These are phyloP conservation scores for Corylus americana DNA, from an alignment of 306 rosid genomes.

Conservation along the genomic window DNA sequence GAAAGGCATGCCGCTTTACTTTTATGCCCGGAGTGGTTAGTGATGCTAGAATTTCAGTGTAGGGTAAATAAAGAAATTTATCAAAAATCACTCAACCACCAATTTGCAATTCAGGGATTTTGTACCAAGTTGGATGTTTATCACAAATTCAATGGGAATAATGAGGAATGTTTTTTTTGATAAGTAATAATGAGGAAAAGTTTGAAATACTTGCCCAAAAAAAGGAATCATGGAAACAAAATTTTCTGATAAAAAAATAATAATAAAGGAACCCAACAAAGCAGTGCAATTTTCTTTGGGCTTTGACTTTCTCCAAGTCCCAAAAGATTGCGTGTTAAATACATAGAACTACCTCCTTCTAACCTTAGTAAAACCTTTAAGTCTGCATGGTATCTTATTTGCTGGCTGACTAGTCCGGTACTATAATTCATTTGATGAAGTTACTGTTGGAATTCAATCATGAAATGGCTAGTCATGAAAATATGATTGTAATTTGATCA, in stretches of 20 bases:
- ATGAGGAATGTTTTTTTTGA: neutral
- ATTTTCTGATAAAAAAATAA: neutral
- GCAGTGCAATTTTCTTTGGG: neutral
- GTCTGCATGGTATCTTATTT: neutral
- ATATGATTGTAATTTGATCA: neutral
- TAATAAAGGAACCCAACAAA: neutral
- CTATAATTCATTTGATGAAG: neutral
- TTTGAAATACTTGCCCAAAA: too few relatives aligned
- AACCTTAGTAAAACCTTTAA: neutral
- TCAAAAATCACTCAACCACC: neutral
- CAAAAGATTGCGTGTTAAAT: neutral
- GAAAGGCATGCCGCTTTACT: neutral
- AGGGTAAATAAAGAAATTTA: neutral
- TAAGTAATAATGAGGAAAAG: neutral
- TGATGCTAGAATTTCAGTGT: slow-evolving; percentile 9
- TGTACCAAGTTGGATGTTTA: neutral
- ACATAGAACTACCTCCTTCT: neutral
- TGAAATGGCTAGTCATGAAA: neutral
- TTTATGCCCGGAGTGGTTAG: slow-evolving; percentile 4
- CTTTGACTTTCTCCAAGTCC: neutral
- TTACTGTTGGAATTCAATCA: neutral
- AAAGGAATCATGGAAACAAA: neutral
- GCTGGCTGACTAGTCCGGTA: neutral
- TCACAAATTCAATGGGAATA: neutral
- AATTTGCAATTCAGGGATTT: neutral